Base-by-base conservation (phyloP, 2,329 filamentous ascomycete species). In the Cladosporium sp. region DNA sequence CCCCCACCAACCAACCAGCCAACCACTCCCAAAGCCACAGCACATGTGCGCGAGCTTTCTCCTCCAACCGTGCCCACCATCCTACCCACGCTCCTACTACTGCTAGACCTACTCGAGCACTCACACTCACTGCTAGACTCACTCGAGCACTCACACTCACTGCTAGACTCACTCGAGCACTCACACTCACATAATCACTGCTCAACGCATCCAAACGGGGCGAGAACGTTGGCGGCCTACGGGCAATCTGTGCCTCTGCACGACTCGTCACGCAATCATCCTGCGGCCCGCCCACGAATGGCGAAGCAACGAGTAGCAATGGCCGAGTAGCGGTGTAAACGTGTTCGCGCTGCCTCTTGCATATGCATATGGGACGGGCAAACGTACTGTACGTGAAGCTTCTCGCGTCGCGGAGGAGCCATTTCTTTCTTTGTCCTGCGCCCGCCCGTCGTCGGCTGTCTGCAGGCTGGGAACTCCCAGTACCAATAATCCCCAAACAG, bases 231-330 rank as follows among this genome's bases (percentile, higher is more conserved):
- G 41, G 21, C n/a, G 41, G 41, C n/a, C 41, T n/a, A n/a, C 38
- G 26, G 5, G 51, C 51, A 7, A 11, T 3, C 10, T 12, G 28
- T 15, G 15, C 11, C 34, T 38, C 59, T 62, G 44, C 59, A 62
- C 59, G 59, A 59, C 57, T 52, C 59, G 59, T 62, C 59, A 62
- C 59, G 59, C 59, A 62, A 62, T 60, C 58, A 21, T 47, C 41
- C 41, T 47, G 41, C 41, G 41, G n/a, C 8, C 58, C 58, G 30
- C 58, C 58, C 41, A 47, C 41, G 41, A 47, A 47, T 47, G 41
- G 41, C 41, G 41, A 47, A 47, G 41, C 41, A 47, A 47, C 41
- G 41, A 47, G 41, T 47, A 47, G 41, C 41, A 47, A 47, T 47
- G 41, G 41, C 41, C 41, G 59, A 62, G 32, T 62, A 30, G 59